Conservation (phyloP, 371 early-diverging fungal genomes). For the Mortierella sp. region DNA sequence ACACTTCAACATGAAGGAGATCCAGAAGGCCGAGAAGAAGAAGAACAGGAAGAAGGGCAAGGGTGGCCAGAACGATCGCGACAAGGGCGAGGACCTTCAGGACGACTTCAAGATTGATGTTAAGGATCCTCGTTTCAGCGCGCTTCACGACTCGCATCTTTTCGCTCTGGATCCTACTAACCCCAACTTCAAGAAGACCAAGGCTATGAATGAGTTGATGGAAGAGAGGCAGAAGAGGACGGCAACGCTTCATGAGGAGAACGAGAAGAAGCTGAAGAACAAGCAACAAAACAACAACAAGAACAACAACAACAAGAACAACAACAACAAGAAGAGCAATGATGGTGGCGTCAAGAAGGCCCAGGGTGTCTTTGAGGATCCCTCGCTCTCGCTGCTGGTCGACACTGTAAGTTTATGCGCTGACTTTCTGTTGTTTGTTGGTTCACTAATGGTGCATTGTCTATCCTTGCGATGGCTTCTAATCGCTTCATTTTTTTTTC, state of each 20-base stretch:
- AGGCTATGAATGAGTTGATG: conserved; percentile 87
- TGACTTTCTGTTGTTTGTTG: background rate
- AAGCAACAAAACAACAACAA: conserved; percentile 24
- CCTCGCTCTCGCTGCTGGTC: conserved; percentile 65
- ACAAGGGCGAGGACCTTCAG: conserved; percentile 68
- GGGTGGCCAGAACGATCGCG: conserved; percentile 62
- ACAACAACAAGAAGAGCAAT: conserved; percentile 24
- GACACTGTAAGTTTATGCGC: conserved; percentile 59
- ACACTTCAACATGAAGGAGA: conserved; percentile 90
- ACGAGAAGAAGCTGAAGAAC: conserved; percentile 41
- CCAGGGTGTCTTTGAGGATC: conserved; percentile 54
- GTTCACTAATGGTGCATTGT: background rate
- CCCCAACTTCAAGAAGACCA: conserved; percentile 95
- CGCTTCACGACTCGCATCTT: conserved; percentile 85
- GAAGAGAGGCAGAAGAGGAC: conserved; percentile 76
- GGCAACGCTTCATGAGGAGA: conserved; percentile 35
- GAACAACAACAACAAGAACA: conserved; percentile 35
- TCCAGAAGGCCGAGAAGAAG: conserved; percentile 88
- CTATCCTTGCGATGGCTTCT: background rate
- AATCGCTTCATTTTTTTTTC: background rate
- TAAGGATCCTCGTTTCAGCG: conserved; percentile 89
- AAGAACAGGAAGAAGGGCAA: conserved; percentile 70
- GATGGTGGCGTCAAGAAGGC: conserved; percentile 13
- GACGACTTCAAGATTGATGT: conserved; percentile 91
- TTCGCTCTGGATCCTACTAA: conserved; percentile 97